Evolutionary conservation across 495 filamentous ascomycete species (phyloP).

Genomic region (Xylaria flabelliformis): DNA sequence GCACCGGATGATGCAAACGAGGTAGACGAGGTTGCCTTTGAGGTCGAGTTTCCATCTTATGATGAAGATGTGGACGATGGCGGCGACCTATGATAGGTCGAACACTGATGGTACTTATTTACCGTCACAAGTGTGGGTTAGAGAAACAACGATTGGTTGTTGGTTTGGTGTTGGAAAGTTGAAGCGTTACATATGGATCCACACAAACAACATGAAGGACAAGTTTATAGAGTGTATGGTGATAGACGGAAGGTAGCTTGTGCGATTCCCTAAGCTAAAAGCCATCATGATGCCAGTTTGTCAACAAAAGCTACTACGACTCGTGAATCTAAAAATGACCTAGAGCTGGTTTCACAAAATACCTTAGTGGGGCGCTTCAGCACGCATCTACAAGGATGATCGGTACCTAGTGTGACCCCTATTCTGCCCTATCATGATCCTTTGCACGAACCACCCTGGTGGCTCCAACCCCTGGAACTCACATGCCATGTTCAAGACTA

Average conservation of each 20-base stretch:
- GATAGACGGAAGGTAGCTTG: background rate
- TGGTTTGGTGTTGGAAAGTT: background rate
- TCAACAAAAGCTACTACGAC: background rate
- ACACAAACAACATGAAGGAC: background rate
- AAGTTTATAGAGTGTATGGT: background rate
- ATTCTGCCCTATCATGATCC: conserved; percentile 16
- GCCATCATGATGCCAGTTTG: background rate
- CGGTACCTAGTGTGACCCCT: background rate
- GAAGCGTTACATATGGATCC: background rate
- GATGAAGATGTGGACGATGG: conserved; percentile 47
- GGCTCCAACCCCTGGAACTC: background rate
- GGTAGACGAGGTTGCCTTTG: conserved; percentile 63
- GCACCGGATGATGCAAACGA: conserved; percentile 51
- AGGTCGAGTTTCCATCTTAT: conserved; percentile 66
- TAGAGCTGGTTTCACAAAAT: background rate
- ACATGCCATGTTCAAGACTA: conserved; percentile 3
- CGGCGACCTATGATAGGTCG: conserved; percentile 15
- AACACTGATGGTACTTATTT: background rate
- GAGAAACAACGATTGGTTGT: background rate
- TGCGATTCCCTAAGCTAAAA: background rate
- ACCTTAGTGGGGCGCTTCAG: background rate
- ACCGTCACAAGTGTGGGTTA: background rate
- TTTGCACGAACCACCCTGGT: background rate
- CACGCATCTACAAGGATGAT: background rate
- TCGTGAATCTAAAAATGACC: background rate